These are phyloP conservation scores for Gliomastix tumulicola DNA, from an alignment of 2,329 filamentous ascomycete species.

Conservation along the genomic window DNA sequence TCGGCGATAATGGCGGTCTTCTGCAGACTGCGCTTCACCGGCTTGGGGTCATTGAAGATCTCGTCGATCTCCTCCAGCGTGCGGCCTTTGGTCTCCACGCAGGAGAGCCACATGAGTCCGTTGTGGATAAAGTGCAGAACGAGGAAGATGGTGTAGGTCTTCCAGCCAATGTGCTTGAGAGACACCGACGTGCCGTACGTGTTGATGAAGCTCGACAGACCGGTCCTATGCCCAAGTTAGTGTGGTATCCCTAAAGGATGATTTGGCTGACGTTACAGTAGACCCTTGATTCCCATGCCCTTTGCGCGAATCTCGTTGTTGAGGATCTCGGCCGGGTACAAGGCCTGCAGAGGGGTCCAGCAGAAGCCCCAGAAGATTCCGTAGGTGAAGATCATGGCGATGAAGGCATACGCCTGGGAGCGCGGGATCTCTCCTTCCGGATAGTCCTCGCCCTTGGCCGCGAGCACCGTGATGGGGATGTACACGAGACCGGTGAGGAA, in stretches of 20 bases:
- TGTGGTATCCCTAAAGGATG: too few relatives aligned
- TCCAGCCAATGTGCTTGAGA: slow-evolving; percentile 31
- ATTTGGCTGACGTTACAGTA: too few relatives aligned
- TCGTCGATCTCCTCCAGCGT: slow-evolving; percentile 49
- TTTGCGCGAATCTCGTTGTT: slow-evolving; percentile 25
- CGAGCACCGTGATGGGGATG: slow-evolving; percentile 22
- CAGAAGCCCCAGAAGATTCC: slow-evolving; percentile 34
- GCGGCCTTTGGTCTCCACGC: slow-evolving; percentile 42
- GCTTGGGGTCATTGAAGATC: slow-evolving; percentile 38
- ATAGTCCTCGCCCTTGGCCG: slow-evolving; percentile 15
- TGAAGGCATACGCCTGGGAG: slow-evolving; percentile 7
- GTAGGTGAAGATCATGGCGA: slow-evolving; percentile 33
- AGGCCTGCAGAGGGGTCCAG: slow-evolving; percentile 37
- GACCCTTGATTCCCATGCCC: slow-evolving; percentile 32
- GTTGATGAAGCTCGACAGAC: slow-evolving; percentile 21
- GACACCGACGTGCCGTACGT: slow-evolving; percentile 31
- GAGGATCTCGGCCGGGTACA: slow-evolving; percentile 26
- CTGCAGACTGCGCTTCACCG: slow-evolving; percentile 9
- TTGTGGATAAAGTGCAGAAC: slow-evolving; percentile 27
- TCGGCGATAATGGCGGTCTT: slow-evolving; percentile 7
- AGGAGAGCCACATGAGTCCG: slow-evolving; percentile 8
- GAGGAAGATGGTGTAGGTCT: slow-evolving; percentile 34
- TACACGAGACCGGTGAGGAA: slow-evolving; percentile 18
- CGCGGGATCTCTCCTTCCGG: slow-evolving; percentile 9
- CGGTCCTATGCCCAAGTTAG: too few relatives aligned